Percentiles rank a stretch among this genome's conserved stretches.
Conservation (phyloP, 2,329 filamentous ascomycete genomes). For the Fusarium abutilonis region DNA sequence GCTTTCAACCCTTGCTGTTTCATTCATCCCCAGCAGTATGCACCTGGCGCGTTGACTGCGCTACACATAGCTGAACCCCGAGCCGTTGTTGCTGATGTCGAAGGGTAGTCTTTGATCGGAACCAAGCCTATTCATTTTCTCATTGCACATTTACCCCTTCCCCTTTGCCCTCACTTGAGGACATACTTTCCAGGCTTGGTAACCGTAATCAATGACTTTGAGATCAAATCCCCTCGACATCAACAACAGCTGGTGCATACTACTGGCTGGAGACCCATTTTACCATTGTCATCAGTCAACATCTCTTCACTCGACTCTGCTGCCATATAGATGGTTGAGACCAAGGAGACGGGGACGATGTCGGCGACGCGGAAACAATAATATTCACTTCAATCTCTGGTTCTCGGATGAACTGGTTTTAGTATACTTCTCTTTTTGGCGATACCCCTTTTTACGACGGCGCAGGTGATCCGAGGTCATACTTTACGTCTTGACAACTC, state of each 20-base stretch:
- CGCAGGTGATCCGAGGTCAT: slow-evolving; percentile 35
- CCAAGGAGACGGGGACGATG: slow-evolving; percentile 40
- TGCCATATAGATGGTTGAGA: slow-evolving; percentile 38
- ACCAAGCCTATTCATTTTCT: slow-evolving; percentile 17
- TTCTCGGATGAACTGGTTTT: slow-evolving; percentile 41
- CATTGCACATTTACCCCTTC: not conserved
- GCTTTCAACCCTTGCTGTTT: slow-evolving; percentile 38
- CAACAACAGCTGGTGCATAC: slow-evolving; percentile 27
- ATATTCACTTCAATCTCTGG: slow-evolving; percentile 40
- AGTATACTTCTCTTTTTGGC: slow-evolving; percentile 48
- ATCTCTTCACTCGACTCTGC: slow-evolving; percentile 43
- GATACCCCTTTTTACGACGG: slow-evolving; percentile 50
- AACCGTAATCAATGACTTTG: slow-evolving; percentile 36
- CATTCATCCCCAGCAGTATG: slow-evolving; percentile 40
- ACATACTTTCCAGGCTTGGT: slow-evolving; percentile 29
- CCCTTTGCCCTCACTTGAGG: slow-evolving; percentile 8
- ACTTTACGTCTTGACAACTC: slow-evolving; percentile 3
- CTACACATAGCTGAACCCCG: slow-evolving; percentile 28
- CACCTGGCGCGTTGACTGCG: slow-evolving; percentile 46
- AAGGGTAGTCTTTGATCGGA: slow-evolving; percentile 36
- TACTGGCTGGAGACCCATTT: slow-evolving; percentile 40
- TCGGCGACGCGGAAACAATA: slow-evolving; percentile 41
- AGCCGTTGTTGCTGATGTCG: slow-evolving; percentile 5
- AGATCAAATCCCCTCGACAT: slow-evolving; percentile 35
- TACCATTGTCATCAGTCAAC: slow-evolving; percentile 36